These are phyloP conservation scores for Didymella lethalis DNA, from an alignment of 2,329 filamentous ascomycete species.

Conservation along the genomic window DNA sequence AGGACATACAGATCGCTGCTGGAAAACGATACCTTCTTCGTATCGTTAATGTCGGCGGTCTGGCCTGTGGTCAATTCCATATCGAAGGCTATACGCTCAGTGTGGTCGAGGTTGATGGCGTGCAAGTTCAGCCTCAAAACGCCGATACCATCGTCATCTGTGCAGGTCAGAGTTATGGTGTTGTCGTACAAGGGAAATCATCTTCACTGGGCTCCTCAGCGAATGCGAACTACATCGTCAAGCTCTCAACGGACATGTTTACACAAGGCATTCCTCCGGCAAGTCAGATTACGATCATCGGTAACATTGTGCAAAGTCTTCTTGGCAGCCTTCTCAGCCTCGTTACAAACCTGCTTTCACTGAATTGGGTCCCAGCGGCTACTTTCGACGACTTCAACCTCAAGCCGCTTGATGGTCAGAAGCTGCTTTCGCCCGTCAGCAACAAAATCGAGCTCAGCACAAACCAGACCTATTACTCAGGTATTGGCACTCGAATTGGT, in stretches of 20 bases:
- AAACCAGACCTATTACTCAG: constrained; percentile 68
- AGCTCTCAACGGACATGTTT: constrained; percentile 63
- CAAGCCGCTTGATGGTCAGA: constrained; percentile 70
- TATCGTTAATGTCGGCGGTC: constrained; percentile 64
- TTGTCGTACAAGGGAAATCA: constrained; percentile 29
- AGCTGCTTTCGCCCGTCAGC: constrained; percentile 67
- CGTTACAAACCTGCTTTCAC: constrained; percentile 59
- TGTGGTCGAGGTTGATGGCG: constrained; percentile 49
- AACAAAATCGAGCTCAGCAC: constrained; percentile 65
- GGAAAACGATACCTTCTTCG: constrained; percentile 69
- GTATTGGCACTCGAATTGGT: constrained; percentile 61
- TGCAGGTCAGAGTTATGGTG: constrained; percentile 32
- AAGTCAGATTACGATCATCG: constrained; percentile 27
- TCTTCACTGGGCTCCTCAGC: constrained; percentile 30
- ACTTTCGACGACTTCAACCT: constrained; percentile 76
- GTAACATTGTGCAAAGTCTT: constrained; percentile 28
- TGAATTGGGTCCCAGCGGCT: constrained; percentile 61
- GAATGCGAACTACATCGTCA: constrained; percentile 64
- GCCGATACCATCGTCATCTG: constrained; percentile 19
- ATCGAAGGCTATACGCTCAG: constrained; percentile 53
- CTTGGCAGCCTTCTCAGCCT: constrained; percentile 48
- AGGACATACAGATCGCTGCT: constrained; percentile 54
- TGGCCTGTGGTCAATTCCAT: constrained; percentile 54
- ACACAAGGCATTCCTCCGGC: constrained; percentile 33
- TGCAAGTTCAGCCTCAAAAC: constrained; percentile 11